Evolutionary conservation across 768 basidiomycete species (phyloP).

Genomic region (Goffeauzyma gilvescens): DNA sequence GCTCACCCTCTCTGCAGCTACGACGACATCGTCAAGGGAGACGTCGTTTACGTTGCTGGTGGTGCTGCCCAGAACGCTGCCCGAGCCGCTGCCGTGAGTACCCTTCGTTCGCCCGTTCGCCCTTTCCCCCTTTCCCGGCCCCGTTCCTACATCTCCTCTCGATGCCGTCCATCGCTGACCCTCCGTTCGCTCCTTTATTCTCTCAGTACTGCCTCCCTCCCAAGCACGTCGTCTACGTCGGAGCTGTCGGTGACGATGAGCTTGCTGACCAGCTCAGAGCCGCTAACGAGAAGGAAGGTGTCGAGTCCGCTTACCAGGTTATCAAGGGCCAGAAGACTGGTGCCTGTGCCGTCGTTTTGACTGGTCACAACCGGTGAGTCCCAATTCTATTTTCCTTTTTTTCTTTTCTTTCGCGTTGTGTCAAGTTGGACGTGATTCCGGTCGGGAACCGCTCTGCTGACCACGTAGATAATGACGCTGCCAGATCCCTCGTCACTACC

Average conservation of each 20-base stretch:
- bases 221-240: constrained; percentile 75
- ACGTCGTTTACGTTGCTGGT: constrained; percentile 81
- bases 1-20: constrained; percentile 47
- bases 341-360: constrained; percentile 88
- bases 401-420: not conserved
- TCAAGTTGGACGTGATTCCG: not conserved
- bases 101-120: not conserved
- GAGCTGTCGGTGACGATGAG: constrained; percentile 83
- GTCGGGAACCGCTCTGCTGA: not conserved
- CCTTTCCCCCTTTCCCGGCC: constrained; percentile 1
- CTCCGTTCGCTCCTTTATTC: not conserved
- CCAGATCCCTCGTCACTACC: constrained; percentile 77
- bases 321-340: constrained; percentile 75
- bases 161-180: not conserved
- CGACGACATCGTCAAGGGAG: constrained; percentile 57
- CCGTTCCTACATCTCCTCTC: constrained; percentile 4
- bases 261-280: constrained; percentile 69
- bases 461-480: not conserved
- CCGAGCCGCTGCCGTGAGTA: constrained; percentile 76
- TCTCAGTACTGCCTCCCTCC: constrained; percentile 76
- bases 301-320: constrained; percentile 73
- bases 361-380: constrained; percentile 67
- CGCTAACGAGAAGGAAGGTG: constrained; percentile 81
- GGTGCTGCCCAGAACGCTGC: constrained; percentile 95
- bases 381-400: not conserved